phyloP scores from a whole-genome alignment of 805 yeast species.

The Metschnikowia matae region DNA sequence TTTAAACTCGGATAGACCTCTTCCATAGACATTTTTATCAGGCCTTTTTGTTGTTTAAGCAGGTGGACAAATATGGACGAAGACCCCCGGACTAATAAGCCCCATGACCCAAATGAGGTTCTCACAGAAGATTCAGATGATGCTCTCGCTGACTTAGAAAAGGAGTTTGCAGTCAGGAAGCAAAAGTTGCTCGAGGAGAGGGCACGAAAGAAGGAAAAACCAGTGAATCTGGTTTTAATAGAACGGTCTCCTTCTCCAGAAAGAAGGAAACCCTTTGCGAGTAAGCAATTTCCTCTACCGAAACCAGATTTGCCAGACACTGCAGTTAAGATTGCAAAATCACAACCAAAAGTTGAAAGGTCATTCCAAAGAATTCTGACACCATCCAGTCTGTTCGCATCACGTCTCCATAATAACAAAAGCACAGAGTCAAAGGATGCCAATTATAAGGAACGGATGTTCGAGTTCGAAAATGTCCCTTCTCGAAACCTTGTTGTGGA shows the following conservation, averaged over 20 bases:
- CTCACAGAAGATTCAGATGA: slow-evolving; percentile 39
- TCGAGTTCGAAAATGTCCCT: slow-evolving; percentile 18
- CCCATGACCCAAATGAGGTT: slow-evolving; percentile 23
- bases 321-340: not conserved
- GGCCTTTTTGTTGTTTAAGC: not conserved
- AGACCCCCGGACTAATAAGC: slow-evolving; percentile 31
- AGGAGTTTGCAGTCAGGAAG: slow-evolving; percentile 30
- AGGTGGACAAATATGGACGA: slow-evolving; percentile 9
- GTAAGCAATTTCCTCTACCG: not conserved
- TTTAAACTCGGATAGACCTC: not conserved
- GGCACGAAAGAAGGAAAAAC: slow-evolving; percentile 11
- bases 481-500: not conserved
- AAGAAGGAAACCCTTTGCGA: not conserved
- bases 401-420: slow-evolving; percentile 10
- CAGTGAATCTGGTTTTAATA: slow-evolving; percentile 5
- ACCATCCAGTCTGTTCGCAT: slow-evolving; percentile 12
- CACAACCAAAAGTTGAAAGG: not conserved
- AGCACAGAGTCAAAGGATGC: not conserved
- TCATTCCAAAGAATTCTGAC: slow-evolving; percentile 7
- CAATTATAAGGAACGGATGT: slow-evolving; percentile 13
- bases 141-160: slow-evolving; percentile 34
- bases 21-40: not conserved
- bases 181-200: slow-evolving; percentile 18
- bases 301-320: not conserved
- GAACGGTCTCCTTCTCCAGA: slow-evolving; percentile 17